Evolutionary conservation across 495 filamentous ascomycete genomes (phyloP).

Genomic region (Lentithecium fluviatile): DNA sequence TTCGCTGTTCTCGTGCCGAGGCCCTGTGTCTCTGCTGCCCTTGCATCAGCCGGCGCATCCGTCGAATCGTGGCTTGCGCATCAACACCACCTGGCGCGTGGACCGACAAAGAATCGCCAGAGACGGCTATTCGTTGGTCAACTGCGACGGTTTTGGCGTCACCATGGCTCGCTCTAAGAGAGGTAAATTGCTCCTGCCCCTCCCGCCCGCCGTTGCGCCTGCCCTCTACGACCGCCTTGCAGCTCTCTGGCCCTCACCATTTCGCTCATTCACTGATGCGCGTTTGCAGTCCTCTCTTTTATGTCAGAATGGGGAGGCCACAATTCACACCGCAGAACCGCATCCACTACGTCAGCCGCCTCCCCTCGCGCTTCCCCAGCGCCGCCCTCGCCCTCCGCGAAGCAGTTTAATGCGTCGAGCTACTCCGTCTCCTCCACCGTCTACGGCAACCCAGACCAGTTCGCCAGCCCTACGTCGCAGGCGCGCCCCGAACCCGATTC

Average conservation of each 20-base stretch:
- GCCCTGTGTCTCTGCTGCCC: not conserved
- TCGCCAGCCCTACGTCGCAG: slow-evolving; percentile 20
- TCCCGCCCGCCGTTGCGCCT: not conserved
- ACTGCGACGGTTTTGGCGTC: not conserved
- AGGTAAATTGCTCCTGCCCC: slow-evolving; percentile 16
- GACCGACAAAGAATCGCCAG: not conserved
- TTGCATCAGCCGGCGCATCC: slow-evolving; percentile 11
- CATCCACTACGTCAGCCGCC: slow-evolving; percentile 36
- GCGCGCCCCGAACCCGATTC: slow-evolving; percentile 41
- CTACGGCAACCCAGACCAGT: slow-evolving; percentile 19
- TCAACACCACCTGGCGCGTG: not conserved
- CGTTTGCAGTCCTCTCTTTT: slow-evolving; percentile 59
- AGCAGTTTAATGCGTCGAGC: slow-evolving; percentile 10
- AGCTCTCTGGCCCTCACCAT: slow-evolving; percentile 13
- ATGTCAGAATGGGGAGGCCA: slow-evolving; percentile 58
- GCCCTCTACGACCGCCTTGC: not conserved
- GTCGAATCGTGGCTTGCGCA: slow-evolving; percentile 27
- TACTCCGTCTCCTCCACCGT: slow-evolving; percentile 28
- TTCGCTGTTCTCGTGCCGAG: no score
- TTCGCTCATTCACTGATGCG: not conserved
- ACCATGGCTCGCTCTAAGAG: slow-evolving; percentile 30
- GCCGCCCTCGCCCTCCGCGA: slow-evolving; percentile 18
- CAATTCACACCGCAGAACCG: slow-evolving; percentile 40
- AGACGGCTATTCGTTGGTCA: slow-evolving; percentile 2
- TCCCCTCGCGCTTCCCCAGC: slow-evolving; percentile 25